A percentile compares a stretch with the other conserved stretches of the same genome.
Evolutionary conservation across 768 basidiomycete species (phyloP).

Genomic region (Candolleomyces efflorescens): DNA sequence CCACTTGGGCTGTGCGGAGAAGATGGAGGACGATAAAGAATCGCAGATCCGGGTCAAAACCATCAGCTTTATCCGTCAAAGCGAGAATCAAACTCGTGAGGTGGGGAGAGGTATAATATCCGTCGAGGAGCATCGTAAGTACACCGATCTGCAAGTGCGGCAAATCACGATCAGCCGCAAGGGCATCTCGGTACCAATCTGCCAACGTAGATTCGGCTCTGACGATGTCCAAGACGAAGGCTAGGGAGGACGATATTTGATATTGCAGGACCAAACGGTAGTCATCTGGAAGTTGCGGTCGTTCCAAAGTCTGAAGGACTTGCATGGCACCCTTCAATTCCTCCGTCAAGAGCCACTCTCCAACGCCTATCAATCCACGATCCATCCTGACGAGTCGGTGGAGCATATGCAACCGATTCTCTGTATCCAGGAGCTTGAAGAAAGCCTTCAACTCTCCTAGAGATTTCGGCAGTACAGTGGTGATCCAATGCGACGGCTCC

Average conservation of each 20-base stretch:
- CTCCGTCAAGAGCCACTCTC: constrained; percentile 67
- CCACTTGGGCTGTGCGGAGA: constrained; percentile 26
- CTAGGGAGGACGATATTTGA: constrained; percentile 46
- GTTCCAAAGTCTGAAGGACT: constrained; percentile 32
- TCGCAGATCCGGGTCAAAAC: constrained; percentile 27
- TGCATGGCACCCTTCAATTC: constrained; percentile 51
- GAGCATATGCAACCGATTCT: constrained; percentile 50
- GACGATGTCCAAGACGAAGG: constrained; percentile 44
- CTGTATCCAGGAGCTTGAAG: constrained; percentile 51
- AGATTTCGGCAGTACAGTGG: constrained; percentile 51
- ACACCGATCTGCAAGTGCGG: constrained; percentile 35
- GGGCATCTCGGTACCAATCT: constrained; percentile 41
- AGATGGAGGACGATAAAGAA: constrained; percentile 28
- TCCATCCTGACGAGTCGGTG: constrained; percentile 56
- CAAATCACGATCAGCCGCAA: constrained; percentile 41
- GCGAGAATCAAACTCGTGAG: constrained; percentile 38
- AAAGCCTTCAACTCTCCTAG: constrained; percentile 53
- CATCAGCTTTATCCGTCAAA: constrained; percentile 18
- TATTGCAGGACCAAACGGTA: constrained; percentile 39
- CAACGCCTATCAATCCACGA: constrained; percentile 48
- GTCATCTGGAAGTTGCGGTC: constrained; percentile 24
- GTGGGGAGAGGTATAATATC: constrained; percentile 40
- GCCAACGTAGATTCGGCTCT: constrained; percentile 29
- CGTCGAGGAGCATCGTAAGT: constrained; percentile 44
- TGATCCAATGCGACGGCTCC: constrained; percentile 44